Base-by-base conservation (phyloP, 2,329 filamentous ascomycete genomes). In the Diaporthe australafricana region DNA sequence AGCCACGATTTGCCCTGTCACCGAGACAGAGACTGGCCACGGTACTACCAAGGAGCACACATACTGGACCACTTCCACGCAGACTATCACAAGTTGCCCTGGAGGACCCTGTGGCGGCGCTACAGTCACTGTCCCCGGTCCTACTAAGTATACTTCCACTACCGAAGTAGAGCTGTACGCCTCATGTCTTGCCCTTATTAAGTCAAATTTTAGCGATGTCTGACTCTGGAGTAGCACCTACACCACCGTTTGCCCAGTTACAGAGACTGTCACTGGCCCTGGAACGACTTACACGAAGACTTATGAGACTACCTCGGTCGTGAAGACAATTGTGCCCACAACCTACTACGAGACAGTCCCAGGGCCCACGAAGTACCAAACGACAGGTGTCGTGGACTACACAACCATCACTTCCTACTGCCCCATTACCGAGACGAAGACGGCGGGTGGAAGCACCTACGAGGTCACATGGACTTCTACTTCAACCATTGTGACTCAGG, bases 1-100 rank as follows among this genome's bases (percentile, higher is more conserved):
- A 27, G 81, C 83, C 16, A 86, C 84, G 5, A 79, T 84, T 63
- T 87, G 85, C 77, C 85, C 85, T 14, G 79, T 84, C 72, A 86
- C 84, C 12, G 79, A 80, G 42, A 87, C 85, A 16, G 76, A 82
- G 70, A 84, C 83, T 20, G 73, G 77, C 17, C 75, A 78, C 47
- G 83, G 74, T 35, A 83, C 82, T 27, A 86, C 85, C 25, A 83
- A 85, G 68, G 79, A 79, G 22, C 79, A 82, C 53, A 87, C 85
- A 7, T 77, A 80, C 42, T 79, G 80, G 72, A 84, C 83, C 17
- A 85, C 83, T 17, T 86, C 85, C 5, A 86, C 84, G 17, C 77
- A 85, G 30, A 80, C 80, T 12, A 79, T 86, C 45, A 85, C 83
- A 2, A 78, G 79, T 56, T 84, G 83, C 74, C 66, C 70, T 6